Conservation (phyloP, 768 basidiomycete genomes). For the Tylopilus intermedius region DNA sequence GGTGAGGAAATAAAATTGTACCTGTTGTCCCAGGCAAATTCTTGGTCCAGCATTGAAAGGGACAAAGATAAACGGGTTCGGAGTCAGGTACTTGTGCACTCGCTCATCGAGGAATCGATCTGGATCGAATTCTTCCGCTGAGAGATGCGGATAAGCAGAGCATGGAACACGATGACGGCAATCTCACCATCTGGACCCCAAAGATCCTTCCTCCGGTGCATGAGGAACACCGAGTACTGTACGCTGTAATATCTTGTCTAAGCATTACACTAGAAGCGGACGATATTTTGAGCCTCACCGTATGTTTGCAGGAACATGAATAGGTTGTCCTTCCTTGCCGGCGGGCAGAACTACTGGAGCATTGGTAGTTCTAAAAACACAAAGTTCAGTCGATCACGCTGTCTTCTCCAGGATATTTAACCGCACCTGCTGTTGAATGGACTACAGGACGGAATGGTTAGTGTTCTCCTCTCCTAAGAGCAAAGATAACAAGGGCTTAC, state of each 20-base stretch:
- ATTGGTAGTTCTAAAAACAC: constrained; percentile 18
- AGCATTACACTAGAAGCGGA: neutral
- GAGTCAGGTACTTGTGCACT: constrained; percentile 47
- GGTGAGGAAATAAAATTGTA: neutral
- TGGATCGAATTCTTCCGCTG: constrained; percentile 60
- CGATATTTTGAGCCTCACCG: constrained; percentile 13
- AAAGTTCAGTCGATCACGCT: neutral
- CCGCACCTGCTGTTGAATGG: constrained; percentile 24
- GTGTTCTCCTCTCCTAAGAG: neutral
- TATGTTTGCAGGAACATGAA: constrained; percentile 32
- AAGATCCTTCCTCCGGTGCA: constrained; percentile 59
- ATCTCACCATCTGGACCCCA: constrained; percentile 64
- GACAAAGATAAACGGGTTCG: constrained; percentile 49
- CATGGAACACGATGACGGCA: neutral
- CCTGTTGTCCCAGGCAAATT: constrained; percentile 37
- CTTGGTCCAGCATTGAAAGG: constrained; percentile 40
- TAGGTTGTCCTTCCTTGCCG: constrained; percentile 23
- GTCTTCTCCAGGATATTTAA: neutral
- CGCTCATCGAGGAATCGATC: constrained; percentile 64
- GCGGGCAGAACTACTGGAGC: constrained; percentile 24
- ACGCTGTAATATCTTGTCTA: constrained; percentile 23
- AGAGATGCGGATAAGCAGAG: neutral
- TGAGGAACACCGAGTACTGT: constrained; percentile 45
- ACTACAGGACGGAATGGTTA: constrained; percentile 10
- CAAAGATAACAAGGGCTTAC: constrained; percentile 12